Base-by-base conservation (phyloP, 345 rosid genomes). In the Citrus trifoliata region DNA sequence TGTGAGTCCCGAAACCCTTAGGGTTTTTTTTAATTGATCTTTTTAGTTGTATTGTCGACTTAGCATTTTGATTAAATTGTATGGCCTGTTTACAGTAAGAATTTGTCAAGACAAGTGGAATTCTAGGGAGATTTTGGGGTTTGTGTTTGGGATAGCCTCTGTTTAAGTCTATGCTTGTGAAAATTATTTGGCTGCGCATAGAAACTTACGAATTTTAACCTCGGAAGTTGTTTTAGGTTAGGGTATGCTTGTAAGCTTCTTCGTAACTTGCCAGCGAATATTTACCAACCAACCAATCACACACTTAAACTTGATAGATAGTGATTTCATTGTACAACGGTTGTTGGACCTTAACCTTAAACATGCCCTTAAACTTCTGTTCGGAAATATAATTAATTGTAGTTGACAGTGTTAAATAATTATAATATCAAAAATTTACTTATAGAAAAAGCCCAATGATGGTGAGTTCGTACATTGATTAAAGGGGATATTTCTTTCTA, bases 1-100 rank as follows among this genome's bases (percentile, higher is more conserved):
- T 96, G 99, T 96, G 18, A 88, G 90, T 83, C 71, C 6, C 16
- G 7, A 0, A 27, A n/a, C 27, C 4, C 40, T 66, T 73, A 59
- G 55, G 56, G 35, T 37, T 53, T 76, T 21, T 30, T 2, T 40
- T 61, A 64, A 51, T 61, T 25, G 24, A 40, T 74, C 24, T 65
- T 70, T 58, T 42, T 68, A 1, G 35, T 63, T 3, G 16, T 25
- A 65, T 16, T 58, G 48, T 40, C 58, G 27, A 27, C 77, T 71
- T 62, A 79, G 76, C 79, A 84, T 55, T 24, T 71, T 4, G 46
- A 58, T 30, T 55, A n/a, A 16, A 30, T 32, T 55, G 10, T 55
- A 0, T 3, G 46, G 56, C 33, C 42, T 35, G 42, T 70, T 53
- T 46, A 25, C 16, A 1, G 61, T 48, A 8, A 48, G 3, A 46